Percentiles rank a stretch among this genome's conserved stretches.
phyloP scores from a whole-genome alignment of 2,329 filamentous ascomycete genomes.

The Cercospora sesami region DNA sequence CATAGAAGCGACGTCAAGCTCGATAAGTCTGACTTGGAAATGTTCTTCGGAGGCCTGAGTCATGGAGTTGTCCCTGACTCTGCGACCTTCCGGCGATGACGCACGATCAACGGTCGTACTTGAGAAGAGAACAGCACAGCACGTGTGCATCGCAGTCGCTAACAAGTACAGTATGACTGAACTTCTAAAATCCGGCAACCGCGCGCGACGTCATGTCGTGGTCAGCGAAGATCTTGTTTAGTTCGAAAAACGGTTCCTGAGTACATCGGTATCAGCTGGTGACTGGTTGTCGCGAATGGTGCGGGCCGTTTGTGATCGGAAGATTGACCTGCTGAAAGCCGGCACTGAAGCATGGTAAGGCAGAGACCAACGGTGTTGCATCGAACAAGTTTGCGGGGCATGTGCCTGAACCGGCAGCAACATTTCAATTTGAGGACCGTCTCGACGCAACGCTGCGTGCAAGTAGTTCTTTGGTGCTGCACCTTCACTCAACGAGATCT shows the following conservation, averaged over 20 bases:
- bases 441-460: neutral
- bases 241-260: neutral
- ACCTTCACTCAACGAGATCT: neutral
- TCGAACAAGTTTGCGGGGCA: neutral
- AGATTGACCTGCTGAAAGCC: neutral
- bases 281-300: constrained; percentile 3
- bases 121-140: neutral
- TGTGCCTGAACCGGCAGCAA: neutral
- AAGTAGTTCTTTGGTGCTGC: neutral
- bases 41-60: neutral
- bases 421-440: neutral
- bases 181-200: neutral
- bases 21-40: neutral
- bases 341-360: neutral
- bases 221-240: neutral
- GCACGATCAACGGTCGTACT: neutral
- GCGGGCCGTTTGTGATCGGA: constrained; percentile 2
- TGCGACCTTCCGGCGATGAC: neutral
- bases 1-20: neutral
- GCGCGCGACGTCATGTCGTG: neutral
- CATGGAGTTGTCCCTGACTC: constrained; percentile 1
- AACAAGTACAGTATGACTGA: neutral
- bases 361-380: constrained; percentile 4
- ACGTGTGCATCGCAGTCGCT: neutral
- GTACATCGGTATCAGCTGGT: neutral